Evolutionary conservation across 306 rosid genomes (phyloP).

Genomic region (Prunus persica): Prunus_persica_NCBIv2 NC_034009.1:42551001-42551500

Average conservation of each 20-base stretch:
- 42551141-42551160: neutral
- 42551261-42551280: neutral
- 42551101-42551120: neutral
- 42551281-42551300: too few species aligned
- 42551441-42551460: neutral
- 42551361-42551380: neutral
- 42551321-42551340: too few species aligned
- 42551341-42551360: too few species aligned
- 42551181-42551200: neutral
- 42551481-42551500: neutral
- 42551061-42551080: neutral
- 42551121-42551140: neutral
- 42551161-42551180: neutral
- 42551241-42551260: neutral
- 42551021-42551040: too few species aligned
- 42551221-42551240: neutral
- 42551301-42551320: too few species aligned
- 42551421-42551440: neutral
- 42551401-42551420: too few species aligned
- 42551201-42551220: neutral
- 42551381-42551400: neutral
- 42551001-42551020: too few species aligned
- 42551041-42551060: neutral
- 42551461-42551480: neutral
- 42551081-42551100: too few species aligned